Evolutionary conservation across 2,329 filamentous ascomycete species (phyloP).

Genomic region (Plectosphaerella plurivora): DNA sequence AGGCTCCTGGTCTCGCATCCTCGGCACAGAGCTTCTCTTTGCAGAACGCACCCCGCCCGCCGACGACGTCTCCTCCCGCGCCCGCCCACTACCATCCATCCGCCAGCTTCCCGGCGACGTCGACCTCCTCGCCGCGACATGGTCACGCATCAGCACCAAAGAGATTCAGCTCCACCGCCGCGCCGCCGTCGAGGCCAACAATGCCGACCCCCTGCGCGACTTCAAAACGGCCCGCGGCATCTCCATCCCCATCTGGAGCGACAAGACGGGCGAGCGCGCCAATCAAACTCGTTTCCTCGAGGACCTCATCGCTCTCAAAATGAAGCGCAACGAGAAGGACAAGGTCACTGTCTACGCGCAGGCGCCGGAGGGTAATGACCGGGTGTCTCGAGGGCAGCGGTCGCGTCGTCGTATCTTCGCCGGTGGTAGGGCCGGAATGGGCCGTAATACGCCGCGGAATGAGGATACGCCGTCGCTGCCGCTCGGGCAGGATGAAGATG

Average conservation of each 20-base stretch:
- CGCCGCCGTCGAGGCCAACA: slow-evolving; percentile 16
- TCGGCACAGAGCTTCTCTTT: slow-evolving; percentile 82
- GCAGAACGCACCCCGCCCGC: slow-evolving; percentile 32
- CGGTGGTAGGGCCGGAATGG: not conserved
- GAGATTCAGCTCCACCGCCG: slow-evolving; percentile 56
- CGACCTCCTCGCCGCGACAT: slow-evolving; percentile 68
- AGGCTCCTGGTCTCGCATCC: slow-evolving; percentile 75
- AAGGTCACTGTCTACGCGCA: slow-evolving; percentile 56
- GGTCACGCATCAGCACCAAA: slow-evolving; percentile 64
- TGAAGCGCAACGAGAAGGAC: slow-evolving; percentile 59
- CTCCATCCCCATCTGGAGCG: slow-evolving; percentile 38
- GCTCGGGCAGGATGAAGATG: slow-evolving; percentile 6
- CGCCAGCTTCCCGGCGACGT: slow-evolving; percentile 54
- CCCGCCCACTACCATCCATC: slow-evolving; percentile 34
- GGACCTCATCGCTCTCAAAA: slow-evolving; percentile 61
- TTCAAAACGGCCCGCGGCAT: slow-evolving; percentile 37
- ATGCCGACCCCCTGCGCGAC: slow-evolving; percentile 28
- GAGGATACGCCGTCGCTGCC: not conserved
- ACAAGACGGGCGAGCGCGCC: slow-evolving; percentile 42
- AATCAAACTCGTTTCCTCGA: slow-evolving; percentile 57
- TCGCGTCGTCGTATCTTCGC: not conserved
- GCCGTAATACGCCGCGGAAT: slow-evolving; percentile 5
- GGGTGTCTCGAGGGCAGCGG: slow-evolving; percentile 10
- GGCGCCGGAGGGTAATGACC: slow-evolving; percentile 36
- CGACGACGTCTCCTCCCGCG: slow-evolving; percentile 25